Evolutionary conservation across 2,329 filamentous ascomycete species (phyloP).

Genomic region (Paecilomyces sp.): DNA sequence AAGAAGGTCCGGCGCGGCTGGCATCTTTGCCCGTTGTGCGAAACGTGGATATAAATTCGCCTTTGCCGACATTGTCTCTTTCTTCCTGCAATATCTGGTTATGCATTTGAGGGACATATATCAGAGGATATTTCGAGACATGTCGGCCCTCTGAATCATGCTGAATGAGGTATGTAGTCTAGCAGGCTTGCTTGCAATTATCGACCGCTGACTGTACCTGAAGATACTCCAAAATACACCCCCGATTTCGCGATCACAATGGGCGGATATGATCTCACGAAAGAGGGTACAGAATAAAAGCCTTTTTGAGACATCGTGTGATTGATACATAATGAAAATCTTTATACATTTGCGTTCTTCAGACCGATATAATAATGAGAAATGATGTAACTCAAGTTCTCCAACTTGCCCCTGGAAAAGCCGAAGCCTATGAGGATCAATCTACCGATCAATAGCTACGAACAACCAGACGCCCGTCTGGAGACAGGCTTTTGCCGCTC

Average conservation of each 20-base stretch:
- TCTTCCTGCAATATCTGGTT: background rate
- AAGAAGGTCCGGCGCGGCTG: background rate
- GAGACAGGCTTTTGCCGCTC: no score
- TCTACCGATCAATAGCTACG: background rate
- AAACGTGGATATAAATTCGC: background rate
- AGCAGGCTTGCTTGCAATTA: background rate
- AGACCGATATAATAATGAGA: background rate
- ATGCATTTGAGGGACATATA: background rate
- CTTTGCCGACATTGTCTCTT: conserved; percentile 17
- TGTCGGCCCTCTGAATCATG: conserved; percentile 1
- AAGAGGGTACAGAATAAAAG: background rate
- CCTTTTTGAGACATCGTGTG: background rate
- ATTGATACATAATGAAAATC: background rate
- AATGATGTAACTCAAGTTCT: no score
- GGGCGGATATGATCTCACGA: background rate
- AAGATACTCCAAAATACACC: background rate
- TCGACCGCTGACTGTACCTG: background rate
- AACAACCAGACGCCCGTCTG: no score
- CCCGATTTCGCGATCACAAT: background rate
- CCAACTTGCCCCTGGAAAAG: no score
- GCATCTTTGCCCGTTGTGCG: background rate
- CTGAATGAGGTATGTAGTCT: background rate
- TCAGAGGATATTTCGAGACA: background rate
- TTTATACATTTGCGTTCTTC: background rate
- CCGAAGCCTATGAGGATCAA: background rate